Evolutionary conservation across 73 alveolate species (phyloP).

Genomic region (Stentor roeselii): DNA sequence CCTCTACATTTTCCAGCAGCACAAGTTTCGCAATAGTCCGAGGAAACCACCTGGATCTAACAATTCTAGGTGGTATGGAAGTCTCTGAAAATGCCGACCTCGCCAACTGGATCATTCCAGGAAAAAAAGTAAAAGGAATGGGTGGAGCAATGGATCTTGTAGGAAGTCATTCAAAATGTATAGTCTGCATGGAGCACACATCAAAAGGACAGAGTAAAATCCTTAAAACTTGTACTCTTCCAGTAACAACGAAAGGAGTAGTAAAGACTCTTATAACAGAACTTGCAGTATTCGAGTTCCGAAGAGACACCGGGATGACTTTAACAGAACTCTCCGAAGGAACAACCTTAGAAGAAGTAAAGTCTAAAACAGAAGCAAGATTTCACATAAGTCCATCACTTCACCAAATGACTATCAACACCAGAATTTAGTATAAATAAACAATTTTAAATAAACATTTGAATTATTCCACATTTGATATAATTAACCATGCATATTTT

Average conservation of each 20-base stretch:
- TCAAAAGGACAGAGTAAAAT: slow-evolving; percentile 31
- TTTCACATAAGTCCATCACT: no score
- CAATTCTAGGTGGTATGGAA: slow-evolving; percentile 63
- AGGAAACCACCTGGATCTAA: slow-evolving; percentile 61
- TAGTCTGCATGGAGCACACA: slow-evolving; percentile 42
- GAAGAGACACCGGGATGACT: slow-evolving; percentile 41
- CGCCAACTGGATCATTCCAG: slow-evolving; percentile 96
- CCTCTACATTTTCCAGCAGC: slow-evolving; percentile 70
- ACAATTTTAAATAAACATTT: no score
- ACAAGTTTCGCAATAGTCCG: slow-evolving; percentile 86
- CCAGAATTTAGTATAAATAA: no score
- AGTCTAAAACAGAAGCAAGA: no score
- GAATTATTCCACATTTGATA: no score
- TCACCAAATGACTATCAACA: no score
- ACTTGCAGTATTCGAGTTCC: slow-evolving; percentile 61
- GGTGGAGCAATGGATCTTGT: slow-evolving; percentile 97
- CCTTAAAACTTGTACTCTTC: slow-evolving; percentile 40
- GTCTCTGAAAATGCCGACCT: slow-evolving; percentile 76
- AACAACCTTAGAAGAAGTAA: slow-evolving; percentile 53
- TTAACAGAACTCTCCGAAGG: slow-evolving; percentile 58
- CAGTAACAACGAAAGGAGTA: slow-evolving; percentile 54
- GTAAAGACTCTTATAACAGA: slow-evolving; percentile 65
- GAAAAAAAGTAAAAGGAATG: slow-evolving; percentile 92
- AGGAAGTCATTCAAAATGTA: slow-evolving; percentile 23
- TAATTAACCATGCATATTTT: not conserved